Percentiles rank a stretch among this genome's conserved stretches.
These are phyloP conservation scores for Tulasnella sp. DNA, from an alignment of 768 basidiomycete species.

Conservation along the genomic window DNA sequence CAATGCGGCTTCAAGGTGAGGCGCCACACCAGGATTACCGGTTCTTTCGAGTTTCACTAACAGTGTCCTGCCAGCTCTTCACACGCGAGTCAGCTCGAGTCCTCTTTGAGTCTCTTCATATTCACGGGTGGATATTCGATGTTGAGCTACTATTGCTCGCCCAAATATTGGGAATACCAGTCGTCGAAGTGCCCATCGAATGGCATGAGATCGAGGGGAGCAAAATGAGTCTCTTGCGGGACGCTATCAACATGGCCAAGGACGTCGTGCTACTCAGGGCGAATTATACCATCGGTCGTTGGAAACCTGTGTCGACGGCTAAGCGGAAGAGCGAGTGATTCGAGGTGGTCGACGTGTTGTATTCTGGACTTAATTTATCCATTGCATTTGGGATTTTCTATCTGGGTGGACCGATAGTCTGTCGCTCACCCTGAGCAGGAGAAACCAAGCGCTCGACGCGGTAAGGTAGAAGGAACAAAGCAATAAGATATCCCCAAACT, in stretches of 20 bases:
- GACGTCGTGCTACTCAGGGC: conserved; percentile 74
- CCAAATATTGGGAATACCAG: conserved; percentile 62
- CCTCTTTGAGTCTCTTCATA: conserved; percentile 79
- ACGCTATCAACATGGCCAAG: conserved; percentile 78
- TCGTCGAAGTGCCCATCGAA: conserved; percentile 73
- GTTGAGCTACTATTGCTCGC: conserved; percentile 85
- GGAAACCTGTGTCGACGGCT: conserved; percentile 30
- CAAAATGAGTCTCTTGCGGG: conserved; percentile 76
- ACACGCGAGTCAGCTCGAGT: conserved; percentile 65
- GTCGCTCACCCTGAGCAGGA: not conserved
- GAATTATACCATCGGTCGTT: conserved; percentile 69
- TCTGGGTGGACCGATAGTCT: not conserved
- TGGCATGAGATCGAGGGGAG: conserved; percentile 94
- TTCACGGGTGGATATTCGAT: conserved; percentile 92
- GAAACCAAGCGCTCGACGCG: not conserved
- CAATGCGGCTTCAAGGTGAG: conserved; percentile 86
- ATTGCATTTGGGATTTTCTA: not conserved
- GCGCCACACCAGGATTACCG: not conserved
- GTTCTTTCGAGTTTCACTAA: not conserved
- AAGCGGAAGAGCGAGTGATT: conserved; percentile 6
- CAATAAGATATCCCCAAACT: conserved; percentile 1
- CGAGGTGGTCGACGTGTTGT: too few species aligned
- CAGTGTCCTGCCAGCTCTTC: conserved; percentile 39
- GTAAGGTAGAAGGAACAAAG: not conserved
- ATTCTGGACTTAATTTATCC: not conserved